phyloP scores from a whole-genome alignment of 106 monocot species.

The Dioscorea dumetorum region DNA sequence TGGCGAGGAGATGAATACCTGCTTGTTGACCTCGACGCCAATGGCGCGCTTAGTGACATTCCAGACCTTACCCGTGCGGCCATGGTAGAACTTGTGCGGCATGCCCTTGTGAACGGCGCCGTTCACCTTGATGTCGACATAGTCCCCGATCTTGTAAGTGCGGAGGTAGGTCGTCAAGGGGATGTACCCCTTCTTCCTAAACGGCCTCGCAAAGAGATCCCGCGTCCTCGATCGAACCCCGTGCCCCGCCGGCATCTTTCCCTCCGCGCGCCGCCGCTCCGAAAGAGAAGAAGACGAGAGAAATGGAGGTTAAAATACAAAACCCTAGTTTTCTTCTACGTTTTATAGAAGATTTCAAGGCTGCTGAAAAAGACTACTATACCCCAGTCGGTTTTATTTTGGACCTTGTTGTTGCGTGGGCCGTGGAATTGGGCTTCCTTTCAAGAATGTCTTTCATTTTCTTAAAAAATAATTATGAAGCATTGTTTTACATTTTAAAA shows the following conservation, averaged over 20 bases:
- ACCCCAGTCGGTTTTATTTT: too few species aligned
- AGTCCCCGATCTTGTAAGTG: constrained; percentile 71
- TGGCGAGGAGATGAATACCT: constrained; percentile 18
- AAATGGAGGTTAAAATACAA: neutral
- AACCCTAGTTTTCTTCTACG: neutral
- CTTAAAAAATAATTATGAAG: too few species aligned
- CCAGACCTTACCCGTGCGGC: constrained; percentile 58
- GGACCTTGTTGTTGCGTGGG: too few species aligned
- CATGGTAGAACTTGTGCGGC: constrained; percentile 89
- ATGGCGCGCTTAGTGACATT: constrained; percentile 60
- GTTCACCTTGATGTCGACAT: constrained; percentile 74
- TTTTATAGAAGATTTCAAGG: too few species aligned
- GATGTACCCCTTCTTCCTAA: constrained; percentile 84
- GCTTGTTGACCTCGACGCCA: constrained; percentile 59
- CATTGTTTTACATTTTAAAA: too few species aligned
- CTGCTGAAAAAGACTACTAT: too few species aligned
- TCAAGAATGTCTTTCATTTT: too few species aligned
- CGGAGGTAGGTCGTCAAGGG: constrained; percentile 65
- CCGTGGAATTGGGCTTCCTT: too few species aligned
- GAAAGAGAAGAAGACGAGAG: neutral
- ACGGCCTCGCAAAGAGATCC: constrained; percentile 55
- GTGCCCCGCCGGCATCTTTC: constrained; percentile 60
- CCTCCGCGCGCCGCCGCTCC: neutral
- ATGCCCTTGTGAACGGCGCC: constrained; percentile 81
- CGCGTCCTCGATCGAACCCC: constrained; percentile 57